A percentile compares a stretch with the other conserved stretches of the same genome.
These are phyloP conservation scores for Tieghemostelium lacteum DNA, from an alignment of 78 protist genomes.

Conservation along the genomic window DNA sequence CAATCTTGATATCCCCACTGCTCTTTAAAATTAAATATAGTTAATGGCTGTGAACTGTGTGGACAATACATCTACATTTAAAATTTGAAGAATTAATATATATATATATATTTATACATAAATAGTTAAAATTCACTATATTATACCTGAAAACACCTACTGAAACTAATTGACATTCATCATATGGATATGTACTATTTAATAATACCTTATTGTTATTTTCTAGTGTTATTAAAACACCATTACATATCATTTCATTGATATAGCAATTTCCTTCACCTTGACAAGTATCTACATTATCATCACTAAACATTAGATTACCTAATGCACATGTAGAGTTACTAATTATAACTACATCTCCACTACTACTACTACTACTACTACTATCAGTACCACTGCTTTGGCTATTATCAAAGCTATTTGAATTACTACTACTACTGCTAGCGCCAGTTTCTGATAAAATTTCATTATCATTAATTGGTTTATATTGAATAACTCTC, in stretches of 20 bases:
- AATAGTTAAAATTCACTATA: neutral
- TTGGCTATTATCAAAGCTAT: neutral
- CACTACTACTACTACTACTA: too few relatives aligned
- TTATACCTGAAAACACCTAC: neutral
- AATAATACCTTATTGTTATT: neutral
- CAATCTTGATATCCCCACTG: constrained; percentile 10
- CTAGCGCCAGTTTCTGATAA: neutral
- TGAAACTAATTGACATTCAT: constrained; percentile 6
- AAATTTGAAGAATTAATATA: neutral
- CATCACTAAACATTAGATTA: neutral
- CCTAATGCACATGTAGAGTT: constrained; percentile 15
- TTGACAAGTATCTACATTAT: neutral
- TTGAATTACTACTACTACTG: too few relatives aligned
- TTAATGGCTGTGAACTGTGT: neutral
- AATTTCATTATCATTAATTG: neutral
- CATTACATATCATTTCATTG: constrained; percentile 22
- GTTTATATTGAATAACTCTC: neutral
- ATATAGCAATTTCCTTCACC: constrained; percentile 13
- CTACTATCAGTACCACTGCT: neutral
- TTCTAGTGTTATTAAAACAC: neutral
- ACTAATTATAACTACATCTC: neutral
- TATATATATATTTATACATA: neutral
- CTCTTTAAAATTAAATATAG: constrained; percentile 1
- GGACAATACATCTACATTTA: constrained; percentile 42
- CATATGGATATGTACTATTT: neutral